phyloP scores from a whole-genome alignment of 2,329 filamentous ascomycete species.

The Diaporthe amygdali region DNA sequence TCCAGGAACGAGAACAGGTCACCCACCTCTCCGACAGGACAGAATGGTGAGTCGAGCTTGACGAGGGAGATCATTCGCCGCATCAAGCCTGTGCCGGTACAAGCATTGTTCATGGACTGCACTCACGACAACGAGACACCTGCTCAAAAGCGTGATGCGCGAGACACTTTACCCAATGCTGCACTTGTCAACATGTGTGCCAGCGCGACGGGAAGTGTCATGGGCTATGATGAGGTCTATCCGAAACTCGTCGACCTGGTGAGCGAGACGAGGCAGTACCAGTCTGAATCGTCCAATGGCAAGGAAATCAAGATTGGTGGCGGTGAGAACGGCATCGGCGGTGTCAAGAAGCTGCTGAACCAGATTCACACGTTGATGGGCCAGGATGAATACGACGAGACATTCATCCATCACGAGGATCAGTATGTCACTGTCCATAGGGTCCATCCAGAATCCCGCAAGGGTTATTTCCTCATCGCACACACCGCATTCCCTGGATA shows the following conservation, averaged over 20 bases:
- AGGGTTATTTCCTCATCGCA: constrained; percentile 93
- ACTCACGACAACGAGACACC: constrained; percentile 98
- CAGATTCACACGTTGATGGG: constrained; percentile 96
- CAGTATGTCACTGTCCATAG: constrained; percentile 97
- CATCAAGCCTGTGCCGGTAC: constrained; percentile 87
- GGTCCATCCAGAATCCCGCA: constrained; percentile 88
- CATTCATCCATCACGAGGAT: constrained; percentile 94
- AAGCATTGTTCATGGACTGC: constrained; percentile 98
- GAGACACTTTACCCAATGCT: constrained; percentile 92
- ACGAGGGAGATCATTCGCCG: constrained; percentile 73
- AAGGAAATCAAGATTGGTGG: constrained; percentile 67
- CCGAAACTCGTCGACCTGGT: constrained; percentile 93
- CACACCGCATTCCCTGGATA: constrained; percentile 95
- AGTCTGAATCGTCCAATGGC: constrained; percentile 72
- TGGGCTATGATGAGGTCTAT: constrained; percentile 98
- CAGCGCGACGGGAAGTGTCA: constrained; percentile 92
- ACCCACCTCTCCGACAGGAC: constrained; percentile 37
- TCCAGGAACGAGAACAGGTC: constrained; percentile 61
- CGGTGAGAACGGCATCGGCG: constrained; percentile 84
- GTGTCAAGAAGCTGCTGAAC: constrained; percentile 91
- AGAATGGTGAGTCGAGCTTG: constrained; percentile 39
- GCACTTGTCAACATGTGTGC: constrained; percentile 96
- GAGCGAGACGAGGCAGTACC: constrained; percentile 83
- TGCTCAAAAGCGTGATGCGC: constrained; percentile 90
- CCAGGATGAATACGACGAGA: constrained; percentile 91